Percentiles rank a stretch among this genome's conserved stretches.
phyloP scores from a whole-genome alignment of 164 flowering plant genomes.

The Paratinospora sagittata region DNA sequence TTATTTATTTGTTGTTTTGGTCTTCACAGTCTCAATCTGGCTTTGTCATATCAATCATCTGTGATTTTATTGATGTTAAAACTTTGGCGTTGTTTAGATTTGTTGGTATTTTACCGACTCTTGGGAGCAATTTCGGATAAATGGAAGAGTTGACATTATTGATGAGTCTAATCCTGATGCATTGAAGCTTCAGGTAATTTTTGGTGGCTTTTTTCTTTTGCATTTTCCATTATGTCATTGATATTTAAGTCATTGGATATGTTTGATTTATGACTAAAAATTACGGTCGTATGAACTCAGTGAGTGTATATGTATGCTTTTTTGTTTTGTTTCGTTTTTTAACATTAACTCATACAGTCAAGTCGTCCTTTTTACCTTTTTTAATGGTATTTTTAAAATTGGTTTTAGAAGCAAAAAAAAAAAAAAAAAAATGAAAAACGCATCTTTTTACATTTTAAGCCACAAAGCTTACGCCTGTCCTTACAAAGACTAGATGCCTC shows the following conservation, averaged over 20 bases:
- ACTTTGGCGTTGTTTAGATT: slow-evolving; percentile 42
- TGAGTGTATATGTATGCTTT: background rate
- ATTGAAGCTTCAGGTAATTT: slow-evolving; percentile 56
- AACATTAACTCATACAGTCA: too few species aligned
- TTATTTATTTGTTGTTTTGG: background rate
- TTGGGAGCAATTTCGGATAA: slow-evolving; percentile 95
- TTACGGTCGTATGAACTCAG: background rate
- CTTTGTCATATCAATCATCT: background rate
- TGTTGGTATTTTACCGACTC: slow-evolving; percentile 95
- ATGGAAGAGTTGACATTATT: slow-evolving; percentile 60
- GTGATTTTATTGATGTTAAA: background rate
- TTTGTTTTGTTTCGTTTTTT: too few species aligned
- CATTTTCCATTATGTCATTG: background rate
- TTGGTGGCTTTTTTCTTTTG: background rate
- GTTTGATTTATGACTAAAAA: background rate
- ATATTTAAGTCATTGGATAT: background rate
- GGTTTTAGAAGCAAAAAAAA: too few species aligned
- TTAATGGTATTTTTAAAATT: too few species aligned
- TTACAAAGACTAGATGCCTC: too few species aligned
- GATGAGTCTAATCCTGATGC: slow-evolving; percentile 59
- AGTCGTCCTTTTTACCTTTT: too few species aligned
- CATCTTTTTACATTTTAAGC: too few species aligned
- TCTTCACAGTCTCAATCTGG: background rate
- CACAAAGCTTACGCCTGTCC: too few species aligned
- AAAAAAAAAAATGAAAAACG: too few species aligned